Conservation (phyloP, 2,329 filamentous ascomycete species). For the Coleophoma cylindrospora region DNA sequence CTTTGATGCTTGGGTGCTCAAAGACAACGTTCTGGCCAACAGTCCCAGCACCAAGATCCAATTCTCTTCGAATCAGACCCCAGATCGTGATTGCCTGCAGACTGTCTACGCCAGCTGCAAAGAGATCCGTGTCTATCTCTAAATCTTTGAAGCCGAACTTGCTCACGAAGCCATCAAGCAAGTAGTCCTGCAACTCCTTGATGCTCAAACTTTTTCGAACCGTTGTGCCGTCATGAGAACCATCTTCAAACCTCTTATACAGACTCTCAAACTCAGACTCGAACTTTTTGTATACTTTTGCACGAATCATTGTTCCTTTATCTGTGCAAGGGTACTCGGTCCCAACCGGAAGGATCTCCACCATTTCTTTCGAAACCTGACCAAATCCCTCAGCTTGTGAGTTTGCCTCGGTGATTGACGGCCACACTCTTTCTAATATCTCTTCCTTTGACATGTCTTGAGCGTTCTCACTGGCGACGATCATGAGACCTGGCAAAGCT, state of each 20-base stretch:
- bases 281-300: slow-evolving; percentile 38
- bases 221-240: slow-evolving; percentile 20
- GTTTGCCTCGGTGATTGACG: slow-evolving; percentile 45
- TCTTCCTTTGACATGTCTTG: slow-evolving; percentile 33
- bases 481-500: slow-evolving; percentile 43
- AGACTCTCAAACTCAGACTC: slow-evolving; percentile 33
- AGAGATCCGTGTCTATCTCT: slow-evolving; percentile 20
- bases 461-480: slow-evolving; percentile 42
- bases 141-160: slow-evolving; percentile 10
- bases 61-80: slow-evolving; percentile 17
- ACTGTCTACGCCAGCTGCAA: slow-evolving; percentile 23
- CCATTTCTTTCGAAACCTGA: slow-evolving; percentile 44
- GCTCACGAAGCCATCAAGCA: slow-evolving; percentile 17
- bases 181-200: slow-evolving; percentile 15
- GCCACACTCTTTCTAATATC: slow-evolving; percentile 42
- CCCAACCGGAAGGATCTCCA: slow-evolving; percentile 39
- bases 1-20: slow-evolving; percentile 22
- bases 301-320: slow-evolving; percentile 47
- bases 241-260: slow-evolving; percentile 25
- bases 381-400: slow-evolving; percentile 42
- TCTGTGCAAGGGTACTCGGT: slow-evolving; percentile 40
- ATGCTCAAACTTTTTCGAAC: slow-evolving; percentile 4
- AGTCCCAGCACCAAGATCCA: slow-evolving; percentile 16
- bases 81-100: slow-evolving; percentile 22
- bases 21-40: slow-evolving; percentile 26